These are phyloP conservation scores for Trichoderma sp. DNA, from an alignment of 2,329 filamentous ascomycete species.

Conservation along the genomic window DNA sequence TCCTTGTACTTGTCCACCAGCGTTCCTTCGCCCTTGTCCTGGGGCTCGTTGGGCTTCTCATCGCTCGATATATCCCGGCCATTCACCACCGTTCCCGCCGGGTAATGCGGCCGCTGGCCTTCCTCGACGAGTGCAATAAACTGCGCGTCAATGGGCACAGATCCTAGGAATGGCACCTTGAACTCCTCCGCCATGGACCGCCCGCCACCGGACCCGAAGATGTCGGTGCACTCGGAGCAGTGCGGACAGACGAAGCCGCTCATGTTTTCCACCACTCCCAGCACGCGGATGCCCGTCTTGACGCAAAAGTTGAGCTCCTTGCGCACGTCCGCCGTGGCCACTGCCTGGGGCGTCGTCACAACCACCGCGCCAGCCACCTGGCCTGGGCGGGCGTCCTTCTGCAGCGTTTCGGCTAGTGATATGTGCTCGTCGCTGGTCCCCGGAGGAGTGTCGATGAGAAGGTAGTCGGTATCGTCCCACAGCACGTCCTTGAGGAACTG, in stretches of 20 bases:
- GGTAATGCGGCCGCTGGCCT: constrained; percentile 64
- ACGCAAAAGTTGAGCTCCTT: constrained; percentile 93
- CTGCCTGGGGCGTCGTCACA: constrained; percentile 93
- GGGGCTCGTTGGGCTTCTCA: constrained; percentile 25
- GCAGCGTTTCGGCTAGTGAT: constrained; percentile 82
- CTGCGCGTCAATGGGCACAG: constrained; percentile 88
- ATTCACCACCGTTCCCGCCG: constrained; percentile 64
- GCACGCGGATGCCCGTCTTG: constrained; percentile 75
- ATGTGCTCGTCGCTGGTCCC: constrained; percentile 98
- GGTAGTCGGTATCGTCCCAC: constrained; percentile 85
- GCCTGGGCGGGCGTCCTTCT: constrained; percentile 61
- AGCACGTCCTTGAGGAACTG: constrained; percentile 92
- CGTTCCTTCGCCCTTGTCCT: constrained; percentile 32
- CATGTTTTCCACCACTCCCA: constrained; percentile 98
- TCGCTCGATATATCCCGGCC: constrained; percentile 53
- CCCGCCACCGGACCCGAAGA: constrained; percentile 91
- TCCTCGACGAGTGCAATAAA: constrained; percentile 88
- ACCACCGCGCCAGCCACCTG: constrained; percentile 87
- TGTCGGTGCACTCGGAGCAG: constrained; percentile 83
- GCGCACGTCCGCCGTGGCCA: constrained; percentile 88
- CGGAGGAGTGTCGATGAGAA: constrained; percentile 93
- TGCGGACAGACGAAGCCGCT: constrained; percentile 82
- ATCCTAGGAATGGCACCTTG: constrained; percentile 78
- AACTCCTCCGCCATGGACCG: constrained; percentile 88
- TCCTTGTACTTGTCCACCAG: constrained; percentile 72